phyloP scores from a whole-genome alignment of 2,329 filamentous ascomycete genomes.

The Ilyonectria robusta region DNA sequence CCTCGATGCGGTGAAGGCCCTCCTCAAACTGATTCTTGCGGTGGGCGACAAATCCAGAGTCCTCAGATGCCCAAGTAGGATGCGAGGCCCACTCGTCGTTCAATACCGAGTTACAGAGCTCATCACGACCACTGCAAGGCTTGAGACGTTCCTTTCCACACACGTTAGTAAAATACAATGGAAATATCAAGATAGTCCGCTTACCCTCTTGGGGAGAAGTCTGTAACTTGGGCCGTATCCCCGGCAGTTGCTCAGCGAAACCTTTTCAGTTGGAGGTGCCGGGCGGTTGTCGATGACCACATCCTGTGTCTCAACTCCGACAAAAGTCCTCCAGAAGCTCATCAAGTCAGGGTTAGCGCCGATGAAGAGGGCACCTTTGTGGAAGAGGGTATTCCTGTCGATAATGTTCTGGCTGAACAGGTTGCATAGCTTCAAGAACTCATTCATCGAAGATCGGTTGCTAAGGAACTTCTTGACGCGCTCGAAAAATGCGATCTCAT shows the following conservation, averaged over 20 bases:
- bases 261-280: constrained; percentile 80
- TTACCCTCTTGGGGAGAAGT: constrained; percentile 84
- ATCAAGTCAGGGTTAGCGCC: constrained; percentile 91
- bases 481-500: constrained; percentile 95
- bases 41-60: constrained; percentile 97
- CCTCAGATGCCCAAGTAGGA: constrained; percentile 98
- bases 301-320: constrained; percentile 83
- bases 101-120: constrained; percentile 91
- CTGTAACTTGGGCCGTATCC: constrained; percentile 97
- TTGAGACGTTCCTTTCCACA: constrained; percentile 80
- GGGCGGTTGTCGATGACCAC: constrained; percentile 85
- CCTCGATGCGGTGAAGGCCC: constrained; percentile 93
- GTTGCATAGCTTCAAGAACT: constrained; percentile 97
- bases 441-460: constrained; percentile 92
- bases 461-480: constrained; percentile 96
- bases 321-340: constrained; percentile 87
- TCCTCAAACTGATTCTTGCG: constrained; percentile 97
- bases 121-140: constrained; percentile 92
- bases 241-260: constrained; percentile 96
- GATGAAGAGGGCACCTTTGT: constrained; percentile 88
- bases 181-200: constrained; percentile 34
- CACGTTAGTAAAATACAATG: constrained; percentile 33
- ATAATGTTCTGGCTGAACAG: constrained; percentile 95
- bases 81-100: constrained; percentile 99
- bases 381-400: constrained; percentile 84